phyloP scores from a whole-genome alignment of 2,329 filamentous ascomycete genomes.

The Sporothrix phasma region DNA sequence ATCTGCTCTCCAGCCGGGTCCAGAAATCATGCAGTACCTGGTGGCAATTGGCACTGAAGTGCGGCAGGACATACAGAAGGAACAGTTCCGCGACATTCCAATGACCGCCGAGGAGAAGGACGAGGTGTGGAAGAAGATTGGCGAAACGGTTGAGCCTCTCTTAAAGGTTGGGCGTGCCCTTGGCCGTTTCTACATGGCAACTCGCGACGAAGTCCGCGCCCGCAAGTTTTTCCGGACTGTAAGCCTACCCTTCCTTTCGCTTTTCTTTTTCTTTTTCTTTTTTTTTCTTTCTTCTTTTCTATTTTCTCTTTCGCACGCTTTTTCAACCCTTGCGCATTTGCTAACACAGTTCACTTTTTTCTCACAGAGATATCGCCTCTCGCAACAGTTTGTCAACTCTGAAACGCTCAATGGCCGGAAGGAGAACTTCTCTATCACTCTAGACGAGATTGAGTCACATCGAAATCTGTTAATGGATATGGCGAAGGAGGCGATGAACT shows the following conservation, averaged over 20 bases:
- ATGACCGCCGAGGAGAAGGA: constrained; percentile 37
- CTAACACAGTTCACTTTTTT: neutral
- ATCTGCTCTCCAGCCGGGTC: constrained; percentile 21
- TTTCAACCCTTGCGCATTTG: neutral
- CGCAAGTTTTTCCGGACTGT: constrained; percentile 45
- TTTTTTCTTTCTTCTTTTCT: constrained; percentile 12
- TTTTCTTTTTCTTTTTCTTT: constrained; percentile 11
- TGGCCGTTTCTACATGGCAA: constrained; percentile 26
- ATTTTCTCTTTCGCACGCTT: neutral
- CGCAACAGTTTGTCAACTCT: constrained; percentile 43
- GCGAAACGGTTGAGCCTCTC: constrained; percentile 33
- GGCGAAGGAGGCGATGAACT: constrained; percentile 32
- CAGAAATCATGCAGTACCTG: constrained; percentile 32
- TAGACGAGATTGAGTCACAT: constrained; percentile 41
- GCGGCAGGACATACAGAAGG: constrained; percentile 28
- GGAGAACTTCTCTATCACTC: constrained; percentile 41
- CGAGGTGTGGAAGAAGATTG: constrained; percentile 36
- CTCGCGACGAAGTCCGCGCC: constrained; percentile 40
- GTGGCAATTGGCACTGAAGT: constrained; percentile 26
- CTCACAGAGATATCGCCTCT: constrained; percentile 41
- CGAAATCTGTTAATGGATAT: constrained; percentile 42
- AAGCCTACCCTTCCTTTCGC: constrained; percentile 25
- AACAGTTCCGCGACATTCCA: constrained; percentile 35
- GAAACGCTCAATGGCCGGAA: constrained; percentile 37
- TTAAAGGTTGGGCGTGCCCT: constrained; percentile 36